phyloP scores from a whole-genome alignment of 2,329 filamentous ascomycete genomes.

The Helotiales sp. region DNA sequence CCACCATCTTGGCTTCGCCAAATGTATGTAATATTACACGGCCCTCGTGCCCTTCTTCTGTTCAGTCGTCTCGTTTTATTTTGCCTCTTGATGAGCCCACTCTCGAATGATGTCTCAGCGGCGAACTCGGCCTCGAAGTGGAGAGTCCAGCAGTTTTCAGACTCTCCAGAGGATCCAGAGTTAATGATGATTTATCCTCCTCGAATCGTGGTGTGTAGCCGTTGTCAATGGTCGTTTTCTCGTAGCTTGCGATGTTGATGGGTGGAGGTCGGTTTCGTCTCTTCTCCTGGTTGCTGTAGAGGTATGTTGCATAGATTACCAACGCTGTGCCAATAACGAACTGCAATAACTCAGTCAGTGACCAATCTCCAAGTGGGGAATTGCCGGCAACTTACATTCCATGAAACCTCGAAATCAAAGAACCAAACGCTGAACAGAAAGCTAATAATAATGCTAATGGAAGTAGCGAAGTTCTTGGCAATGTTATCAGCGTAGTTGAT shows the following conservation, averaged over 20 bases:
- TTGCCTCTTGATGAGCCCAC: constrained; percentile 39
- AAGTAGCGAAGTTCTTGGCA: constrained; percentile 90
- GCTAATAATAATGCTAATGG: constrained; percentile 86
- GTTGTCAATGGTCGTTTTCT: constrained; percentile 56
- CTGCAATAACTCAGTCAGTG: constrained; percentile 44
- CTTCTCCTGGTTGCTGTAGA: constrained; percentile 73
- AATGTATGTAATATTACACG: constrained; percentile 12
- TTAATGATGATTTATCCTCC: constrained; percentile 28
- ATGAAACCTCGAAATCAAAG: constrained; percentile 75
- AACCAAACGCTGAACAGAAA: constrained; percentile 83
- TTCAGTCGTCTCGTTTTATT: constrained; percentile 39
- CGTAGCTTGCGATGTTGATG: constrained; percentile 70
- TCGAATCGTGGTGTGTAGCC: constrained; percentile 35
- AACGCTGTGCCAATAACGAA: constrained; percentile 78
- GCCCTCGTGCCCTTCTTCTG: neutral
- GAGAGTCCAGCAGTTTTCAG: constrained; percentile 48
- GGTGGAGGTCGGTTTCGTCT: constrained; percentile 61
- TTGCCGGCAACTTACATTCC: constrained; percentile 59
- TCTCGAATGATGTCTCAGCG: constrained; percentile 43
- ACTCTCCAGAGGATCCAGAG: constrained; percentile 33
- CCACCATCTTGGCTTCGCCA: neutral
- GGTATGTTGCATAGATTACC: constrained; percentile 79
- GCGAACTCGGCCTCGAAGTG: constrained; percentile 52
- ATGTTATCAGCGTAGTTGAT: constrained; percentile 87
- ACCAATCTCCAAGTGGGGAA: neutral